A percentile compares a stretch with the other conserved stretches of the same genome.
These are phyloP conservation scores for Chaetomiaceae sp. DNA, from an alignment of 2,329 filamentous ascomycete species.

Conservation along the genomic window DNA sequence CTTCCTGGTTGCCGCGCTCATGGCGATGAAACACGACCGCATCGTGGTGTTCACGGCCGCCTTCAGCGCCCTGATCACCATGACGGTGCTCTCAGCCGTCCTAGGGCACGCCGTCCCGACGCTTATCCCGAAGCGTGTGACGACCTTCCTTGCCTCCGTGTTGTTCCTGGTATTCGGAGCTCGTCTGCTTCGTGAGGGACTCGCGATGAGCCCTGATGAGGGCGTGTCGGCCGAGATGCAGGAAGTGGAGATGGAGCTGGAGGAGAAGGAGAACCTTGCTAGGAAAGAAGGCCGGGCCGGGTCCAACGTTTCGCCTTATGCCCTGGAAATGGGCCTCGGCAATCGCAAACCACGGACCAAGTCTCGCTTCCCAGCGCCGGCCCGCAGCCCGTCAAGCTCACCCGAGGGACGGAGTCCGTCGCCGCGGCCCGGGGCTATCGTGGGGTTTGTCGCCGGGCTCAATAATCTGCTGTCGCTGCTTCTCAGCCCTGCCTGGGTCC, in stretches of 20 bases:
- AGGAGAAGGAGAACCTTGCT: slow-evolving; percentile 81
- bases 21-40: slow-evolving; percentile 98
- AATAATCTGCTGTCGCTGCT: slow-evolving; percentile 83
- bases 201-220: slow-evolving; percentile 82
- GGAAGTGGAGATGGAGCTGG: slow-evolving; percentile 88
- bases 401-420: slow-evolving; percentile 54
- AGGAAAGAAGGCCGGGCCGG: slow-evolving; percentile 59
- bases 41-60: slow-evolving; percentile 91
- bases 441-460: slow-evolving; percentile 54
- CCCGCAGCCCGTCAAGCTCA: slow-evolving; percentile 73
- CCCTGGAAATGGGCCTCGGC: slow-evolving; percentile 72
- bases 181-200: slow-evolving; percentile 77
- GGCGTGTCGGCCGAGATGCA: slow-evolving; percentile 96
- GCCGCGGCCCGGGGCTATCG: slow-evolving; percentile 36
- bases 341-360: slow-evolving; percentile 64
- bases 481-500: slow-evolving; percentile 93
- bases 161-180: slow-evolving; percentile 87
- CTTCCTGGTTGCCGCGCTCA: slow-evolving; percentile 90
- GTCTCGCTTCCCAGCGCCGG: slow-evolving; percentile 71
- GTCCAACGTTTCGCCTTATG: slow-evolving; percentile 67
- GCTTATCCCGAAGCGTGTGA: slow-evolving; percentile 83
- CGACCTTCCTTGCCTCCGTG: slow-evolving; percentile 75
- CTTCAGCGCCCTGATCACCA: slow-evolving; percentile 82
- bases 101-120: slow-evolving; percentile 88
- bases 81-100: slow-evolving; percentile 91